phyloP scores from a whole-genome alignment of 495 filamentous ascomycete genomes.

The Astrocystis sublimbata region DNA sequence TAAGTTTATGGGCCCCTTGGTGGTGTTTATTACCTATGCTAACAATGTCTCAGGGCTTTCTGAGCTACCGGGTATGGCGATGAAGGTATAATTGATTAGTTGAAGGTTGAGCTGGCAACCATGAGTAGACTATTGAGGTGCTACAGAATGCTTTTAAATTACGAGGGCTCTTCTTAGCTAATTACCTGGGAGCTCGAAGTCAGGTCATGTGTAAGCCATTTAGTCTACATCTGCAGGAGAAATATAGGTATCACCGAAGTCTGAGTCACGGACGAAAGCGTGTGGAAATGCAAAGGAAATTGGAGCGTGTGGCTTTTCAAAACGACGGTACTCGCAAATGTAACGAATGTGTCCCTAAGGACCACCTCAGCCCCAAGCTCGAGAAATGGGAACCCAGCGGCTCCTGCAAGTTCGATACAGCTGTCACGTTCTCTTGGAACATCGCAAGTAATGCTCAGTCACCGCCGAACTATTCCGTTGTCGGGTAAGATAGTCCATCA shows the following conservation, averaged over 20 bases:
- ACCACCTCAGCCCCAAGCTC: neutral
- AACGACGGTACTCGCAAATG: no score
- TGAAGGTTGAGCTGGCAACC: no score
- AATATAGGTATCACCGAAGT: no score
- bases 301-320: no score
- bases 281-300: no score
- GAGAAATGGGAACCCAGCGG: conserved; percentile 14
- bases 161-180: no score
- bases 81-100: neutral
- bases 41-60: neutral
- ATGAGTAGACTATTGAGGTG: no score
- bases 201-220: no score
- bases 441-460: conserved; percentile 19
- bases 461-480: conserved; percentile 4
- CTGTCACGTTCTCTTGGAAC: conserved; percentile 20
- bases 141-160: no score
- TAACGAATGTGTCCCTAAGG: conserved; percentile 6
- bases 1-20: neutral
- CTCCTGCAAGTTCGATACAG: conserved; percentile 20
- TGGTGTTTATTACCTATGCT: neutral
- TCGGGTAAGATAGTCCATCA: conserved; percentile 14
- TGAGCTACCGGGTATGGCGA: conserved; percentile 4
- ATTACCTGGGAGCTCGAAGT: no score
- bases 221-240: no score
- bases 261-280: no score